Evolutionary conservation across 805 yeast species (phyloP).

Genomic region (Saccharomycopsis schoenii): DNA sequence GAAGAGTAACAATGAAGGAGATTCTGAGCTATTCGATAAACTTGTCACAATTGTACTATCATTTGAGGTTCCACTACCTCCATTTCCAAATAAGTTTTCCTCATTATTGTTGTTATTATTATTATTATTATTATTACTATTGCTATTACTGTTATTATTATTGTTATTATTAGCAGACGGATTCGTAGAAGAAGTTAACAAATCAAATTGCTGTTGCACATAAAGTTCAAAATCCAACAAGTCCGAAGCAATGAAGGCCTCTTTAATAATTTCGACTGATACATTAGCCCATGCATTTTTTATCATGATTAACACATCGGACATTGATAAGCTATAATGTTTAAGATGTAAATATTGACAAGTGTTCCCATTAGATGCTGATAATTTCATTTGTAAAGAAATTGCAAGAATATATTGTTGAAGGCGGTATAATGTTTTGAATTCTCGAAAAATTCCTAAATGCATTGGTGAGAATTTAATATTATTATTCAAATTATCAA

Average conservation of each 20-base stretch:
- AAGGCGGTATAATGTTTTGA: constrained; percentile 46
- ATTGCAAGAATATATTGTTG: constrained; percentile 37
- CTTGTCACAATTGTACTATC: neutral
- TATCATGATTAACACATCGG: constrained; percentile 49
- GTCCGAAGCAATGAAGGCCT: constrained; percentile 17
- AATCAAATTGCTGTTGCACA: constrained; percentile 7
- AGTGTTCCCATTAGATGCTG: constrained; percentile 6
- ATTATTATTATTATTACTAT: neutral
- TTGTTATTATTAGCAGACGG: neutral
- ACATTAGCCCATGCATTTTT: constrained; percentile 45
- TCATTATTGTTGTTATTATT: neutral
- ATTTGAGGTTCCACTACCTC: neutral
- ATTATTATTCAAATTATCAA: constrained; percentile 22
- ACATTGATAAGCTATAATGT: constrained; percentile 40
- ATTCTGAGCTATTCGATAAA: neutral
- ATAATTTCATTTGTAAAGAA: constrained; percentile 19
- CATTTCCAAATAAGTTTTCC: neutral
- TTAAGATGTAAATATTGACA: constrained; percentile 22
- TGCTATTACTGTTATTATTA: neutral
- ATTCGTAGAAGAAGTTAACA: neutral
- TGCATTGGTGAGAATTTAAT: constrained; percentile 46
- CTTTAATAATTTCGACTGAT: constrained; percentile 28
- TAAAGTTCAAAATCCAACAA: constrained; percentile 14
- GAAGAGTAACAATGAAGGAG: neutral
- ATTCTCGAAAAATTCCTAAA: constrained; percentile 56